These are phyloP conservation scores for Kluyveromyces dobzhanskii DNA, from an alignment of 805 yeast genomes.

Conservation along the genomic window DNA sequence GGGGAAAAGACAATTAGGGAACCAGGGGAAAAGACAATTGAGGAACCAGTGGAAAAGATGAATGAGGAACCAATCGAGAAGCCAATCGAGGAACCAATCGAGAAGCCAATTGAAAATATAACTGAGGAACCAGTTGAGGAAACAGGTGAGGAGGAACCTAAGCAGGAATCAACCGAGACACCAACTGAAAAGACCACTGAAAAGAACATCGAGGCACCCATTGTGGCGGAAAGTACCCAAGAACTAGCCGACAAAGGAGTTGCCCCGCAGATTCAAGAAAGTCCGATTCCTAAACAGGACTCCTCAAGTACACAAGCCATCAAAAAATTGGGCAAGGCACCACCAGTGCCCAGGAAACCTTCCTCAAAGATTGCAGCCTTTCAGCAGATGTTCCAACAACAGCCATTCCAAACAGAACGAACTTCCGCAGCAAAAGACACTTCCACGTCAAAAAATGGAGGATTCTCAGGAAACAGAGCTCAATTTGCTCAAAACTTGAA, in stretches of 20 bases:
- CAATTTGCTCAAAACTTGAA: conserved; percentile 51
- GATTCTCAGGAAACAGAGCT: conserved; percentile 31
- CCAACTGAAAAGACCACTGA: background rate
- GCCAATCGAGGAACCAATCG: background rate
- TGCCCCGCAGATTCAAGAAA: background rate
- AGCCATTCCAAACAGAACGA: conserved; percentile 38
- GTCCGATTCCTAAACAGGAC: too few species aligned
- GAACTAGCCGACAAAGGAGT: too few species aligned
- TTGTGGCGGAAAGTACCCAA: too few species aligned
- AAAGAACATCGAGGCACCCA: background rate
- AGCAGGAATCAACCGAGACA: background rate
- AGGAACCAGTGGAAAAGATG: background rate
- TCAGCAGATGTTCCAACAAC: conserved; percentile 61
- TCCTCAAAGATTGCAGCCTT: conserved; percentile 75
- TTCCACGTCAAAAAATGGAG: conserved; percentile 9
- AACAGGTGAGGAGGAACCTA: background rate
- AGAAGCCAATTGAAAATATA: background rate
- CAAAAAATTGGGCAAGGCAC: conserved; percentile 35
- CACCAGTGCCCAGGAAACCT: conserved; percentile 69
- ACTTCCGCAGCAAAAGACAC: conserved; percentile 9
- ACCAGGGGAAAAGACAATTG: background rate
- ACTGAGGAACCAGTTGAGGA: background rate
- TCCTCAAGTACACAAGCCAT: background rate
- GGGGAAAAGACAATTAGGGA: background rate
- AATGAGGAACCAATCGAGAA: background rate